phyloP scores from a whole-genome alignment of 768 basidiomycete genomes.

The Russula griseocarnosa region DNA sequence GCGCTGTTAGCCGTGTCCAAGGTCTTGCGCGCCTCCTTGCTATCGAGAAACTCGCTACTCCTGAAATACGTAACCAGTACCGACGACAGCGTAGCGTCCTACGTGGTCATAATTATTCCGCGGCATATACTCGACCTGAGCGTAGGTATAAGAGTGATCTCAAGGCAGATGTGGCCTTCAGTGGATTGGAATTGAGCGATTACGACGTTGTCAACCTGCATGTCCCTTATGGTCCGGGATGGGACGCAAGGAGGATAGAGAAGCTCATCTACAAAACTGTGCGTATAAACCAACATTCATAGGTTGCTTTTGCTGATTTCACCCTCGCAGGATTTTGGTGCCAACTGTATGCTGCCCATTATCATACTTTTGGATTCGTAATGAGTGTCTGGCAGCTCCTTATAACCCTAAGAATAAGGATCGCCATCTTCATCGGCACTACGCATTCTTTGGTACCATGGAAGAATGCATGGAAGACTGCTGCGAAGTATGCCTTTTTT shows the following conservation, averaged over 20 bases:
- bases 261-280: constrained; percentile 57
- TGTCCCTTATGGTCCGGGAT: constrained; percentile 59
- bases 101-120: constrained; percentile 39
- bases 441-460: constrained; percentile 59
- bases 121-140: constrained; percentile 24
- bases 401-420: constrained; percentile 63
- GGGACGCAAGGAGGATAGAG: constrained; percentile 53
- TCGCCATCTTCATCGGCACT: constrained; percentile 56
- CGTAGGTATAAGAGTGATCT: constrained; percentile 51
- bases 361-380: too few species aligned
- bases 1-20: constrained; percentile 51
- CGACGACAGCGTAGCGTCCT: constrained; percentile 46
- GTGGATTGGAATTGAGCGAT: constrained; percentile 51
- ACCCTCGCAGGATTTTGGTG: constrained; percentile 46
- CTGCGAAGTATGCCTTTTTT: constrained; percentile 45
- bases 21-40: constrained; percentile 61
- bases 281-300: constrained; percentile 26
- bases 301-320: constrained; percentile 10
- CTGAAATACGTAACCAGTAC: constrained; percentile 45
- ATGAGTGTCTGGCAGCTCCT: constrained; percentile 39
- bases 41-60: constrained; percentile 51
- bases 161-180: constrained; percentile 42
- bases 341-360: constrained; percentile 45
- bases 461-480: constrained; percentile 57
- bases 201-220: constrained; percentile 54